Evolutionary conservation across 345 rosid species (phyloP).

Genomic region (Rhodomyrtus tomentosa): DNA sequence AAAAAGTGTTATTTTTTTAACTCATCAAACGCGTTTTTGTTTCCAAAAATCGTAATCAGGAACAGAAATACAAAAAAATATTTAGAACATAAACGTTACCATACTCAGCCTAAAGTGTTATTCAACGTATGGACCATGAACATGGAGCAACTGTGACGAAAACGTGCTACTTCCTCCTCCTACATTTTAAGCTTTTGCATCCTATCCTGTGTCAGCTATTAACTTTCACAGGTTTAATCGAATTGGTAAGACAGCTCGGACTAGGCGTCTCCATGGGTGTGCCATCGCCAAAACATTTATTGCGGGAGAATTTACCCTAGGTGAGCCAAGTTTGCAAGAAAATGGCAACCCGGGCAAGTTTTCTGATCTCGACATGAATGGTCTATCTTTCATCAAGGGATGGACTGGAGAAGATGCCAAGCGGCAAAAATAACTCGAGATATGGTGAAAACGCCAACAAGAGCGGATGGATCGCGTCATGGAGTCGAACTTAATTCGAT

Average conservation of each 20-base stretch:
- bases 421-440: no score
- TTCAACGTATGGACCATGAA: background rate
- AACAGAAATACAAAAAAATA: no score
- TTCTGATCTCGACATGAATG: background rate
- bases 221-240: background rate
- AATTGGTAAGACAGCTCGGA: background rate
- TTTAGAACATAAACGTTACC: no score
- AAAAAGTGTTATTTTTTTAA: no score
- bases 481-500: no score
- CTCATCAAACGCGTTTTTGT: no score
- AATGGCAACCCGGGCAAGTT: background rate
- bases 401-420: no score
- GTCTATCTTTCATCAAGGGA: background rate
- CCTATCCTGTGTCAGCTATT: background rate
- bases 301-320: background rate
- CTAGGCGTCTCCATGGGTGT: background rate
- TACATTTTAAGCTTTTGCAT: background rate
- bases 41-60: no score
- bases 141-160: background rate
- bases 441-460: no score
- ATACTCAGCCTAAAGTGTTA: no score
- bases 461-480: no score
- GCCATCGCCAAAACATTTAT: background rate
- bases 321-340: background rate
- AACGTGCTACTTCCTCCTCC: background rate